Percentiles rank a stretch among this genome's conserved stretches.
Evolutionary conservation across 306 rosid genomes (phyloP).

Genomic region (Cucumis hystrix): DNA sequence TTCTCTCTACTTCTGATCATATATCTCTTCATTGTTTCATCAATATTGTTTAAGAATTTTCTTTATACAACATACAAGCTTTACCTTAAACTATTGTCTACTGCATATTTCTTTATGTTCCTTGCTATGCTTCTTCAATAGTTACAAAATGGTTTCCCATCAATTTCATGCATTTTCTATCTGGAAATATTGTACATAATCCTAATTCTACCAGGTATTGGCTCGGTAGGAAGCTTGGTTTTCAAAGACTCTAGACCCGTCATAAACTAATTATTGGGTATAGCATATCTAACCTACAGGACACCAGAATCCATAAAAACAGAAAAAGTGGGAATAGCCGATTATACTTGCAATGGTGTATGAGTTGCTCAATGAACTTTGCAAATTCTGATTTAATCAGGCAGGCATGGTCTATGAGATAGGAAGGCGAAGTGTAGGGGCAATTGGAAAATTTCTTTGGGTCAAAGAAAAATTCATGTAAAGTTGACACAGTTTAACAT

Average conservation of each 20-base stretch:
- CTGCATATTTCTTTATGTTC: too few species aligned
- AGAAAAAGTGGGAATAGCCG: background rate
- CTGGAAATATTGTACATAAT: background rate
- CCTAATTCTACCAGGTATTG: background rate
- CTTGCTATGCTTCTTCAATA: too few species aligned
- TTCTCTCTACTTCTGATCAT: too few species aligned
- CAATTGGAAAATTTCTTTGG: background rate
- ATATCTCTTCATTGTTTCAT: too few species aligned
- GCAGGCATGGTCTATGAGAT: background rate
- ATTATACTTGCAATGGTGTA: background rate
- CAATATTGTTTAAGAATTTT: too few species aligned
- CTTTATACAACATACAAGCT: too few species aligned
- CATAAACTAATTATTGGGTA: background rate
- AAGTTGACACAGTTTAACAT: background rate
- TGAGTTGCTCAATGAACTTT: background rate
- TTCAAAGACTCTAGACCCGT: background rate
- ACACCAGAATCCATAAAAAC: background rate
- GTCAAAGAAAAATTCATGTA: background rate
- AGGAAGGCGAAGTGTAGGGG: background rate
- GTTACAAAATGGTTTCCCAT: too few species aligned
- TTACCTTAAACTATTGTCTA: too few species aligned
- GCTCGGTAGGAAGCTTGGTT: background rate
- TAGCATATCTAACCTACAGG: background rate
- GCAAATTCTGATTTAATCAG: background rate
- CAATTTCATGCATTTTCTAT: too few species aligned